These are phyloP conservation scores for Cladophialophora bantiana DNA, from an alignment of 2,329 filamentous ascomycete genomes.

Conservation along the genomic window DNA sequence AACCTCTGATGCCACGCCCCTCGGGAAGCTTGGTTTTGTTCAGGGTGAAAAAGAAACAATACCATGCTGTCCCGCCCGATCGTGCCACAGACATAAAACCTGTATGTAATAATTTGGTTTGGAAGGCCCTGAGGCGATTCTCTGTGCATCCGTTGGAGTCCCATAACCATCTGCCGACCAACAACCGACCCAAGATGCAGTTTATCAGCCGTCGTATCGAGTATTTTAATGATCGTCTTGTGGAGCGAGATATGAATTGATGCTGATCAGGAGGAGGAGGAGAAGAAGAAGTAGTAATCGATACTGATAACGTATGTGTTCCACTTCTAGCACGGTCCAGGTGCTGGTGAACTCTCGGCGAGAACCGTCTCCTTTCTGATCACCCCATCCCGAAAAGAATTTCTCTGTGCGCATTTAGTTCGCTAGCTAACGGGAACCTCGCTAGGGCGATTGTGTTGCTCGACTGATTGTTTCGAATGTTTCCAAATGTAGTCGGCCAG, in stretches of 20 bases:
- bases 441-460: constrained; percentile 28
- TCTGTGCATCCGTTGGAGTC: constrained; percentile 3
- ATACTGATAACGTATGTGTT: background rate
- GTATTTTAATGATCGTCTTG: no score
- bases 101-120: constrained; percentile 17
- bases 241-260: background rate
- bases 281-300: background rate
- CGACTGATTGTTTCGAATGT: constrained; percentile 36
- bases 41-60: constrained; percentile 1
- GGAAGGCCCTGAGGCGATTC: constrained; percentile 22
- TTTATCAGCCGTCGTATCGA: background rate
- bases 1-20: background rate
- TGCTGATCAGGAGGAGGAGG: background rate
- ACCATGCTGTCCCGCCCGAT: constrained; percentile 4
- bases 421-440: constrained; percentile 27
- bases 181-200: background rate
- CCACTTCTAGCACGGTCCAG: background rate
- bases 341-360: background rate
- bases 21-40: background rate
- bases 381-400: background rate
- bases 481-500: constrained; percentile 36
- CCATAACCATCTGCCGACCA: background rate
- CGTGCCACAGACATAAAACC: constrained; percentile 22
- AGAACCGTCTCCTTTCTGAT: background rate
- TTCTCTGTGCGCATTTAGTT: background rate